These are phyloP conservation scores for Apiotrichum sp. DNA, from an alignment of 1,284 basidiomycete species.

Conservation along the genomic window DNA sequence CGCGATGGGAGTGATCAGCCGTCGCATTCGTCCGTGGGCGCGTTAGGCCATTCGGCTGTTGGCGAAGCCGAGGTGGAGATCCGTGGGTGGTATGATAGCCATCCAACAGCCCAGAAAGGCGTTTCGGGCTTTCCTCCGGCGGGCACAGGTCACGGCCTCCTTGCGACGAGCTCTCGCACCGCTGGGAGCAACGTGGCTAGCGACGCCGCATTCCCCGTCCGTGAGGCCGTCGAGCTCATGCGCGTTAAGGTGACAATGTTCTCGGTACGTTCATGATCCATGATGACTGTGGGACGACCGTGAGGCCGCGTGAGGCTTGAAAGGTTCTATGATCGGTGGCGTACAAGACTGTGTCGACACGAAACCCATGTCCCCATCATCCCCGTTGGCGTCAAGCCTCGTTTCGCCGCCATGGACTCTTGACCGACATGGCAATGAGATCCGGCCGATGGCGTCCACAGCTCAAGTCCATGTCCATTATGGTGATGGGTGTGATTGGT, in stretches of 20 bases:
- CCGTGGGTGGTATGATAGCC: conserved; percentile 64
- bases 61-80: conserved; percentile 86
- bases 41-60: conserved; percentile 79
- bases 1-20: conserved; percentile 12
- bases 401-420: too few species aligned
- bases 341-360: too few species aligned
- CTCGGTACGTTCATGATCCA: conserved; percentile 32
- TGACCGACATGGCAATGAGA: too few species aligned
- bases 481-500: too few species aligned
- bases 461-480: too few species aligned
- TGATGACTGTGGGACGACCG: too few species aligned
- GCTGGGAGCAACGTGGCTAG: neutral
- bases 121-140: conserved; percentile 27
- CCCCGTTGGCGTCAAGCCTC: too few species aligned
- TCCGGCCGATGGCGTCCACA: too few species aligned
- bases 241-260: conserved; percentile 37
- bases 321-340: too few species aligned
- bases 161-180: neutral
- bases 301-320: too few species aligned
- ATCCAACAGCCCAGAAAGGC: conserved; percentile 26
- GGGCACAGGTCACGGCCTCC: conserved; percentile 31
- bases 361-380: too few species aligned
- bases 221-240: conserved; percentile 39
- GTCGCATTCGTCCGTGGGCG: conserved; percentile 28
- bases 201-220: conserved; percentile 26